Conservation (phyloP, 345 rosid genomes). For the Salix udensis region DNA sequence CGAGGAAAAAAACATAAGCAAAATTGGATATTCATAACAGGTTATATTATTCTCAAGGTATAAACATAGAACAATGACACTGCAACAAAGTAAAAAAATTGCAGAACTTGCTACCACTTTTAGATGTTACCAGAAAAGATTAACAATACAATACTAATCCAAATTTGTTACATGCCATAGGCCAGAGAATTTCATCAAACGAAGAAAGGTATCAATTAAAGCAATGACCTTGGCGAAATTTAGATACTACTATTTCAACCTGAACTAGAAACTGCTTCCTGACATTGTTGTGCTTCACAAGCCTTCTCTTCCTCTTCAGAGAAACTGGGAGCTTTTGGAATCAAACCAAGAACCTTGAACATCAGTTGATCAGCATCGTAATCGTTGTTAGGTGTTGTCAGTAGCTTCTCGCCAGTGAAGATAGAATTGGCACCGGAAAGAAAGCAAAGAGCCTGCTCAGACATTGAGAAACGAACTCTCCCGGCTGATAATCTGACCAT, state of each 20-base stretch:
- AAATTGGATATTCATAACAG: not conserved
- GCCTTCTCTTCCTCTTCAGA: constrained; percentile 37
- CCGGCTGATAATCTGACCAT: constrained; percentile 97
- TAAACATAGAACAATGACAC: not conserved
- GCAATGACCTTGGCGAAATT: not conserved
- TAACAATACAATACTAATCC: not conserved
- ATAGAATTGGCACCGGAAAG: constrained; percentile 98
- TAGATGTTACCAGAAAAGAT: not conserved
- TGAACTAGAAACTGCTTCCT: constrained; percentile 49
- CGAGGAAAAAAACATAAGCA: not conserved
- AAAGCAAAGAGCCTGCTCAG: constrained; percentile 90
- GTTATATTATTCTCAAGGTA: too few relatives aligned
- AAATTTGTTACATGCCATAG: not conserved
- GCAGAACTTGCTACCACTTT: not conserved
- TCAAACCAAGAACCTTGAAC: constrained; percentile 89
- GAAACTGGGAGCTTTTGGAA: constrained; percentile 72
- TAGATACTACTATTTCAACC: constrained; percentile 25
- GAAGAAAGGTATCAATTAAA: not conserved
- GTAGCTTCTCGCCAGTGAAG: constrained; percentile 90
- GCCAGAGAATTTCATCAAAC: not conserved
- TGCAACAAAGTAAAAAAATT: not conserved
- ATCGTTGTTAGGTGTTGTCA: constrained; percentile 94
- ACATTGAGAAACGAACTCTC: constrained; percentile 84
- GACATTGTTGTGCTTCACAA: constrained; percentile 36
- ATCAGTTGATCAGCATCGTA: constrained; percentile 81